Conservation (phyloP, 2,329 filamentous ascomycete genomes). For the Trichoderma citrinoviride region DNA sequence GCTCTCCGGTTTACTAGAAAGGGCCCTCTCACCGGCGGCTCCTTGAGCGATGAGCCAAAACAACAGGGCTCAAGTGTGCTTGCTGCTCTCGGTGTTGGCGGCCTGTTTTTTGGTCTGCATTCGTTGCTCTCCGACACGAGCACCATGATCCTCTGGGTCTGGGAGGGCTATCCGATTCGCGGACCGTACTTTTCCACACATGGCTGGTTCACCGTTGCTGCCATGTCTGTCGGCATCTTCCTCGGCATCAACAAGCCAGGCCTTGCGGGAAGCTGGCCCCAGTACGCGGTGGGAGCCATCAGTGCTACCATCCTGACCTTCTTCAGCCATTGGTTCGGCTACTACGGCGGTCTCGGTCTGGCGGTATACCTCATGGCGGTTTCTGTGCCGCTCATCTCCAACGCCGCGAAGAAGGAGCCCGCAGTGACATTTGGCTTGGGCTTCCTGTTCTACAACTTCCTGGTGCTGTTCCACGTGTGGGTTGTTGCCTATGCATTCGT, state of each 20-base stretch:
- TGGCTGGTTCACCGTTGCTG: constrained; percentile 78
- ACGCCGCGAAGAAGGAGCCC: constrained; percentile 73
- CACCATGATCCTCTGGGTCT: constrained; percentile 98
- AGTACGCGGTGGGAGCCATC: constrained; percentile 72
- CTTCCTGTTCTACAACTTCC: constrained; percentile 87
- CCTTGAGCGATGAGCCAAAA: constrained; percentile 29
- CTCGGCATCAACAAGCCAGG: constrained; percentile 71
- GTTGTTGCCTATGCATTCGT: constrained; percentile 98
- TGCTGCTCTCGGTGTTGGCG: constrained; percentile 74
- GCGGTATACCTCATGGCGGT: constrained; percentile 80
- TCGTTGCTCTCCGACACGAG: constrained; percentile 94
- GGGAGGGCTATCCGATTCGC: constrained; percentile 90
- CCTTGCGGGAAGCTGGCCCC: constrained; percentile 72
- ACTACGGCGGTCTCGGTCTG: constrained; percentile 74
- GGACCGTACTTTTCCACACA: constrained; percentile 89
- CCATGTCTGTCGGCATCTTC: constrained; percentile 80
- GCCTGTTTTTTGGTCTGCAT: constrained; percentile 84
- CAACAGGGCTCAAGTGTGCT: constrained; percentile 66
- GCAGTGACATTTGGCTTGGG: constrained; percentile 81
- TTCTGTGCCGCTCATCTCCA: constrained; percentile 69
- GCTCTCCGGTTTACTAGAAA: constrained; percentile 72
- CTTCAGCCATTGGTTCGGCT: constrained; percentile 82
- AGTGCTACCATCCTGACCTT: constrained; percentile 77
- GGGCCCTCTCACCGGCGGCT: constrained; percentile 48
- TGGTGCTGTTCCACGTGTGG: constrained; percentile 98